Evolutionary conservation across 441 rosid species (phyloP).

Genomic region (Gossypium schwendimanii): DNA sequence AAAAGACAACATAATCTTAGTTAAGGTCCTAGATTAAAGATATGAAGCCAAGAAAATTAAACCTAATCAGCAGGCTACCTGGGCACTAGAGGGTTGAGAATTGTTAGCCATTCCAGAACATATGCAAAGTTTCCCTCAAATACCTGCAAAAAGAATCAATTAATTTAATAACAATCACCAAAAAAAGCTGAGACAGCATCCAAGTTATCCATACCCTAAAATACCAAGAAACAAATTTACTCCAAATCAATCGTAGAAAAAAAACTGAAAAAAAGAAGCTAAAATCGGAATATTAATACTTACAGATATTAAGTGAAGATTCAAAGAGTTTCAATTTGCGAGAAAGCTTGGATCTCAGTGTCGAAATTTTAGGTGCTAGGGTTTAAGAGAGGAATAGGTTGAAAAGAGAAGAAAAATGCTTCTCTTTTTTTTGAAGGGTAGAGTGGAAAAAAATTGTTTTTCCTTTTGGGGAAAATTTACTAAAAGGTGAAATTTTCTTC

Average conservation of each 20-base stretch:
- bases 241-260: neutral
- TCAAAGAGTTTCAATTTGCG: neutral
- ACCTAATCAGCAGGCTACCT: slow-evolving; percentile 33
- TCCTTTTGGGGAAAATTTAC: too few relatives aligned
- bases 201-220: neutral
- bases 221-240: neutral
- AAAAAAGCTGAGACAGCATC: neutral
- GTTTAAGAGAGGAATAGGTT: neutral
- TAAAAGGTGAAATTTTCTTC: too few relatives aligned
- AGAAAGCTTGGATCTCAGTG: slow-evolving; percentile 1
- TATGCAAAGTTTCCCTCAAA: slow-evolving; percentile 16
- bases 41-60: neutral
- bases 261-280: neutral
- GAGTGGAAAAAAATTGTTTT: too few relatives aligned
- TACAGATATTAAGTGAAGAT: slow-evolving; percentile 13
- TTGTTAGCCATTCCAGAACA: slow-evolving; percentile 59
- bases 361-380: slow-evolving; percentile 1
- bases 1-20: neutral
- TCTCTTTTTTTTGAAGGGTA: neutral
- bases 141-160: slow-evolving; percentile 17
- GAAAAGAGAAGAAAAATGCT: neutral
- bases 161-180: neutral
- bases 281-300: neutral
- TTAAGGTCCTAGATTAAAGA: neutral
- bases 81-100: slow-evolving; percentile 57